phyloP scores from a whole-genome alignment of 2,329 filamentous ascomycete species.

The Alternaria panax region DNA sequence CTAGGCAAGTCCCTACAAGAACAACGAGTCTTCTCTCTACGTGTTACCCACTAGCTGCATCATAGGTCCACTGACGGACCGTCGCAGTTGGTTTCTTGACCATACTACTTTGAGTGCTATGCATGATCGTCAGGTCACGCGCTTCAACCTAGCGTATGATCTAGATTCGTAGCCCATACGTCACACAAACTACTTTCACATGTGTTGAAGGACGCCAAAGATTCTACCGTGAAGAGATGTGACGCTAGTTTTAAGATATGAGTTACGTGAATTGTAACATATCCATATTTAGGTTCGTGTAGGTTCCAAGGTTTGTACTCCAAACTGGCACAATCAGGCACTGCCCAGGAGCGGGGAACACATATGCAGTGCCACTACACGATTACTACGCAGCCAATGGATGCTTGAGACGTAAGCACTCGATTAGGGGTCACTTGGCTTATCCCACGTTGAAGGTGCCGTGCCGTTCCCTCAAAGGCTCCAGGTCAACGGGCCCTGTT shows the following conservation, averaged over 20 bases:
- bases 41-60: conserved; percentile 6
- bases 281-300: no score
- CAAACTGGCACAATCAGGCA: background rate
- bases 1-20: background rate
- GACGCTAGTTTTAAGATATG: background rate
- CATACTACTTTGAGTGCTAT: conserved; percentile 3
- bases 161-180: background rate
- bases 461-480: background rate
- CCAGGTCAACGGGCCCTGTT: background rate
- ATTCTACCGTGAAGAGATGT: background rate
- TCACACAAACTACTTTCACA: background rate
- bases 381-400: background rate
- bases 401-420: background rate
- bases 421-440: background rate
- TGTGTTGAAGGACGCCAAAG: background rate
- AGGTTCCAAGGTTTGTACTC: background rate
- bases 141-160: background rate
- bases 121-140: conserved; percentile 3
- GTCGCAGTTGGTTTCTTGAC: conserved; percentile 5
- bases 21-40: background rate
- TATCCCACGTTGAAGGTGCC: conserved; percentile 5
- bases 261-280: background rate
- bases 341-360: background rate
- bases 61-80: conserved; percentile 1
- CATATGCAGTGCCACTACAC: conserved; percentile 1